Evolutionary conservation across 2,329 filamentous ascomycete genomes (phyloP).

Genomic region (Neonectria punicea): DNA sequence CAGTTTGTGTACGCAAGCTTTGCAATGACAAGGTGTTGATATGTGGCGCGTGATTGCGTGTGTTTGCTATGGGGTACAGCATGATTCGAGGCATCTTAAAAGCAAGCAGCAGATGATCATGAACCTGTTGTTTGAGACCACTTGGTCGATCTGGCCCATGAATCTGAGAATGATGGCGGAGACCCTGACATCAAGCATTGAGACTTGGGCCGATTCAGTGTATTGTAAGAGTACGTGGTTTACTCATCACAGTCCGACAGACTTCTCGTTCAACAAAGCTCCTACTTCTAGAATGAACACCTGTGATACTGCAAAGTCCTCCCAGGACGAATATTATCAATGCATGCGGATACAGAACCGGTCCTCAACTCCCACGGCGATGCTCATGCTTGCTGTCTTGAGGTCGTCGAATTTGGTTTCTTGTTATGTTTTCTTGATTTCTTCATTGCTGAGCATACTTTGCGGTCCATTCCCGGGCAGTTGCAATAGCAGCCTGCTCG

Average conservation of each 20-base stretch:
- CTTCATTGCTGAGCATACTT: slow-evolving; percentile 73
- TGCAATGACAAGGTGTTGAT: neutral
- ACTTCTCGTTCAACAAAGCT: slow-evolving; percentile 18
- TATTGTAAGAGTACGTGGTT: neutral
- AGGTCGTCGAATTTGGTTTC: slow-evolving; percentile 20
- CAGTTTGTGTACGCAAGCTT: neutral
- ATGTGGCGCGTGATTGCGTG: neutral
- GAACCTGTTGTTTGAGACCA: neutral
- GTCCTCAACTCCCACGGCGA: slow-evolving; percentile 22
- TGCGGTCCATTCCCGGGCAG: slow-evolving; percentile 90
- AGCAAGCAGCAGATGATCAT: neutral
- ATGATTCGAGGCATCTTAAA: neutral
- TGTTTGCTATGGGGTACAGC: neutral
- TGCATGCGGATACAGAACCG: slow-evolving; percentile 20
- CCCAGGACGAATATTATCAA: slow-evolving; percentile 20
- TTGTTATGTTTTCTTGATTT: slow-evolving; percentile 20
- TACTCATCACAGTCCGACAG: slow-evolving; percentile 3
- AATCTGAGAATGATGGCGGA: neutral
- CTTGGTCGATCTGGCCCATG: neutral
- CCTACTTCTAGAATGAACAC: slow-evolving; percentile 33
- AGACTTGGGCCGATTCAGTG: neutral
- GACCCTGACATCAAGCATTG: neutral
- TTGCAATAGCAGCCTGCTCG: slow-evolving; percentile 90
- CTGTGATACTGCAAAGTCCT: slow-evolving; percentile 27
- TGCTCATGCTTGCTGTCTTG: slow-evolving; percentile 22